A percentile compares a stretch with the other conserved stretches of the same genome.
Evolutionary conservation across 2,329 filamentous ascomycete genomes (phyloP).

Genomic region (Exophiala mesophila): DNA sequence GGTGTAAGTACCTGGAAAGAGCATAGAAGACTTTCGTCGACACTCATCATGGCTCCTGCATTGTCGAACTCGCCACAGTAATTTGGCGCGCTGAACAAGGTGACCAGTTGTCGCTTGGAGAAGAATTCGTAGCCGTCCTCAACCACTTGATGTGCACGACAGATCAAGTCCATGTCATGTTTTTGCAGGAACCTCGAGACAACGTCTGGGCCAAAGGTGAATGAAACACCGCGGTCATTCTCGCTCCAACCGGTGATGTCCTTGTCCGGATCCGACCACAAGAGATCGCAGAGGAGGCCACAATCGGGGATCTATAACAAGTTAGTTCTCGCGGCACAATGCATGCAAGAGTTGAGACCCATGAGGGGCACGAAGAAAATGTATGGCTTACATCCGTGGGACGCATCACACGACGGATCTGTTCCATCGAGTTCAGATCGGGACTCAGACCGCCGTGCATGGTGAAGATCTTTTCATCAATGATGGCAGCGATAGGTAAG

Average conservation of each 20-base stretch:
- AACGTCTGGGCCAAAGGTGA: conserved; percentile 96
- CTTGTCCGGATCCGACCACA: conserved; percentile 99
- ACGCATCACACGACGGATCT: conserved; percentile 97
- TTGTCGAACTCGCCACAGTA: conserved; percentile 99
- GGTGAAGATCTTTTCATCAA: conserved; percentile 99
- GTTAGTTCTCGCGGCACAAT: conserved; percentile 5
- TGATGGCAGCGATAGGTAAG: conserved; percentile 94
- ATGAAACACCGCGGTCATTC: conserved; percentile 97
- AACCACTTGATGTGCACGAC: conserved; percentile 95
- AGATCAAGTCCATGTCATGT: conserved; percentile 99
- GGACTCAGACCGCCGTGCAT: conserved; percentile 98
- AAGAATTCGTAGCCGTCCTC: conserved; percentile 99
- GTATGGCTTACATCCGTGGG: conserved; percentile 84
- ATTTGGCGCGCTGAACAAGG: conserved; percentile 95
- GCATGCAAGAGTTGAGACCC: neutral
- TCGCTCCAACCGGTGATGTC: conserved; percentile 99
- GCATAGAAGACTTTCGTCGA: conserved; percentile 96
- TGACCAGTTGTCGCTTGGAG: conserved; percentile 95
- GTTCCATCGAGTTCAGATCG: conserved; percentile 98
- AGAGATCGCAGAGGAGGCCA: conserved; percentile 90
- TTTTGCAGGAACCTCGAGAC: conserved; percentile 97
- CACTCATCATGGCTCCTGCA: conserved; percentile 99
- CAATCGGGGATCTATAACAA: conserved; percentile 85
- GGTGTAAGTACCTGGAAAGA: conserved; percentile 78
- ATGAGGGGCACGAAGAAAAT: neutral